phyloP scores from a whole-genome alignment of 2,329 filamentous ascomycete genomes.

The Shiraia sp. region DNA sequence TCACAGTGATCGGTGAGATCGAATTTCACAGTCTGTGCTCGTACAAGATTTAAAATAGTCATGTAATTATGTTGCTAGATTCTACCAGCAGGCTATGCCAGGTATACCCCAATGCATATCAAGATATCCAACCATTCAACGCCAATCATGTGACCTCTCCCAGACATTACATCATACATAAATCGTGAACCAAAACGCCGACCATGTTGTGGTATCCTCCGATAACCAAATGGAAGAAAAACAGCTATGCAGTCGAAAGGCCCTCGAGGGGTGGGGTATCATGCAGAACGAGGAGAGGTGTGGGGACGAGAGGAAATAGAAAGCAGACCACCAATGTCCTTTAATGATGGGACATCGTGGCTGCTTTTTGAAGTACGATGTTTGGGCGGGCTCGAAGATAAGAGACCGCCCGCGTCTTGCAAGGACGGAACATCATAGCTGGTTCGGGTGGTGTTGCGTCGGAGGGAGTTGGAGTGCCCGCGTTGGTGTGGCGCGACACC shows the following conservation, averaged over 20 bases:
- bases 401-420: slow-evolving; percentile 36
- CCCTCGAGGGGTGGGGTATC: slow-evolving; percentile 38
- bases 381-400: slow-evolving; percentile 18
- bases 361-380: slow-evolving; percentile 26
- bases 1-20: no score
- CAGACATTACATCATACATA: slow-evolving; percentile 11
- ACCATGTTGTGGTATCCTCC: slow-evolving; percentile 27
- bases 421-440: slow-evolving; percentile 31
- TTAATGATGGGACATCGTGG: slow-evolving; percentile 30
- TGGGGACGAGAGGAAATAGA: slow-evolving; percentile 18
- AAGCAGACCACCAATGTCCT: slow-evolving; percentile 41
- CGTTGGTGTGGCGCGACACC: slow-evolving; percentile 11
- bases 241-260: slow-evolving; percentile 24
- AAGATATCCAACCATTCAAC: not conserved
- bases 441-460: slow-evolving; percentile 26
- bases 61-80: no score
- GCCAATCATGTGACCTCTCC: slow-evolving; percentile 2
- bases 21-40: no score
- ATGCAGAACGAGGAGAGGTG: slow-evolving; percentile 22
- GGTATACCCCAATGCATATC: not conserved
- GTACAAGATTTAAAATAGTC: no score
- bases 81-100: no score
- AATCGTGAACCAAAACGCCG: slow-evolving; percentile 21
- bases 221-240: slow-evolving; percentile 4
- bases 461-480: slow-evolving; percentile 9